phyloP scores from a whole-genome alignment of 2,329 filamentous ascomycete species.

The Parasarocladium wereldwijsianum region DNA sequence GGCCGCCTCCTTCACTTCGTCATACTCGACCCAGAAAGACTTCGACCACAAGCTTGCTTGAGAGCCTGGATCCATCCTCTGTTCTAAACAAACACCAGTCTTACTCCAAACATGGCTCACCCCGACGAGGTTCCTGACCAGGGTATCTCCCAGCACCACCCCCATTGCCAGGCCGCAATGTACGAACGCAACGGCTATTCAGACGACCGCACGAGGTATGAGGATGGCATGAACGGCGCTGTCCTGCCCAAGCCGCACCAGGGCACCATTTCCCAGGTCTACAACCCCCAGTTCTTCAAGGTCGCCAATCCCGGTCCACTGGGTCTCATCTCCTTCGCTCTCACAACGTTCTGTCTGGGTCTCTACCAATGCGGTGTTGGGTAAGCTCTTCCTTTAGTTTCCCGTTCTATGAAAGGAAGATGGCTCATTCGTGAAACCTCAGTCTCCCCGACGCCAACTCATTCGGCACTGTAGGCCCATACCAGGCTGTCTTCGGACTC shows the following conservation, averaged over 20 bases:
- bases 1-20: too few species aligned
- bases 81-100: too few species aligned
- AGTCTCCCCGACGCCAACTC: conserved; percentile 20
- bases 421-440: neutral
- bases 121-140: too few species aligned
- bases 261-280: conserved; percentile 20
- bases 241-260: conserved; percentile 10
- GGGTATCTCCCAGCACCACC: neutral
- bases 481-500: conserved; percentile 19
- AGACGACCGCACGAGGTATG: too few species aligned
- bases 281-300: conserved; percentile 21
- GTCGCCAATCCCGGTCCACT: conserved; percentile 46
- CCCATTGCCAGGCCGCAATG: neutral
- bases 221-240: conserved; percentile 2
- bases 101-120: too few species aligned
- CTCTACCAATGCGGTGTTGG: conserved; percentile 28
- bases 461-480: conserved; percentile 17
- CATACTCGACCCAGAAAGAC: too few species aligned
- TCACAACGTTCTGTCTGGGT: conserved; percentile 47
- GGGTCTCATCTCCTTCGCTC: conserved; percentile 47
- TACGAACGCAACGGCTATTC: too few species aligned
- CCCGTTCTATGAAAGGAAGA: neutral
- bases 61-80: too few species aligned
- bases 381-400: conserved; percentile 24
- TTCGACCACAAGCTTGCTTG: too few species aligned